Percentiles rank a stretch among this genome's conserved stretches.
Evolutionary conservation across 1,139 yeast genomes (phyloP).

Genomic region (Yamadazyma diospyri): DNA sequence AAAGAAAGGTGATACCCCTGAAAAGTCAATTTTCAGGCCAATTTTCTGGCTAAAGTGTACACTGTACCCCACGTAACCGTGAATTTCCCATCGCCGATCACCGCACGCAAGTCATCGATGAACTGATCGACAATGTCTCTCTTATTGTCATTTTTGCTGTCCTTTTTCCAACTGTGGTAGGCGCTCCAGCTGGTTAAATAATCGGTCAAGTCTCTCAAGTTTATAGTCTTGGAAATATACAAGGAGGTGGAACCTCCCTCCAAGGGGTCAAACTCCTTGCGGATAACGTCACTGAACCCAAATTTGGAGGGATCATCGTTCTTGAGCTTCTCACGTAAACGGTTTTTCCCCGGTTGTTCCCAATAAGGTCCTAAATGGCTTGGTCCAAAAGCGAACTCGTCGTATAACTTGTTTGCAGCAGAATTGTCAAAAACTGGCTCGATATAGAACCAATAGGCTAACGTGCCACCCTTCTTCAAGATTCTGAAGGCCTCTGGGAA

Average conservation of each 20-base stretch:
- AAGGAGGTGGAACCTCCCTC: conserved; percentile 24
- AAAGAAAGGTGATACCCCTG: no score
- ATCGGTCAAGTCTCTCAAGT: conserved; percentile 40
- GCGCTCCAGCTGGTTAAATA: conserved; percentile 70
- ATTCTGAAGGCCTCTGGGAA: conserved; percentile 47
- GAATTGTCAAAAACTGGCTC: conserved; percentile 56
- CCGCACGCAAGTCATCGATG: conserved; percentile 41
- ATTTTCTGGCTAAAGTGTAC: conserved; percentile 40
- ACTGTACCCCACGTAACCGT: conserved; percentile 60
- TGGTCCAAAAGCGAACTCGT: conserved; percentile 24
- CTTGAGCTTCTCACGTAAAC: conserved; percentile 43
- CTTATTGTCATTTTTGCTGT: conserved; percentile 19
- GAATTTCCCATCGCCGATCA: conserved; percentile 36
- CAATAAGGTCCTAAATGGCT: conserved; percentile 63
- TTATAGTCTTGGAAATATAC: conserved; percentile 37
- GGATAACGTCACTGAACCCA: conserved; percentile 37
- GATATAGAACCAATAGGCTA: conserved; percentile 78
- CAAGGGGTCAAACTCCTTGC: conserved; percentile 34
- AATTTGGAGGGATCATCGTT: conserved; percentile 39
- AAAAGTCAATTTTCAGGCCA: neutral
- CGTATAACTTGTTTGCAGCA: conserved; percentile 37
- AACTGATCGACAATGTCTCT: conserved; percentile 40
- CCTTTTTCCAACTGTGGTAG: conserved; percentile 59
- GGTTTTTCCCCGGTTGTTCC: conserved; percentile 69
- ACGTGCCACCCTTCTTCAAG: conserved; percentile 57